Evolutionary conservation across 805 yeast genomes (phyloP).

Genomic region (Candida xyloterini): DNA sequence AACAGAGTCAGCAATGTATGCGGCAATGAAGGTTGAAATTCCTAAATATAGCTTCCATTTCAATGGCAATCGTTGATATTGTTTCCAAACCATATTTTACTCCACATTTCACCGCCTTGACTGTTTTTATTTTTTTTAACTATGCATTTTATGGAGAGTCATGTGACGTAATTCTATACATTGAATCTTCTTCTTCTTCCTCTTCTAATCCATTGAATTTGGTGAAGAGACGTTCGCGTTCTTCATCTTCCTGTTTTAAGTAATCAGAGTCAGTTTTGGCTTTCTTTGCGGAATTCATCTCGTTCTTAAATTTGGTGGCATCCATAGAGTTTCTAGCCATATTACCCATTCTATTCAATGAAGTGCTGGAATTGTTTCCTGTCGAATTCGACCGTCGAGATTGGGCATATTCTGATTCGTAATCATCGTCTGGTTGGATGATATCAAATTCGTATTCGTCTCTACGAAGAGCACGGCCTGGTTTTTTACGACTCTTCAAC

Average conservation of each 20-base stretch:
- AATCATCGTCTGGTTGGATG: slow-evolving; percentile 46
- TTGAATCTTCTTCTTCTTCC: slow-evolving; percentile 20
- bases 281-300: background rate
- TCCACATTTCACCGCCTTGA: slow-evolving; percentile 7
- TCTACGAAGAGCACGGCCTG: slow-evolving; percentile 50
- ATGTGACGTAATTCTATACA: slow-evolving; percentile 24
- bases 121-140: background rate
- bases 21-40: slow-evolving; percentile 30
- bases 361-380: slow-evolving; percentile 12
- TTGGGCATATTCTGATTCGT: slow-evolving; percentile 18
- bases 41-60: slow-evolving; percentile 33
- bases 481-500: slow-evolving; percentile 36
- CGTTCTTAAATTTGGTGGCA: slow-evolving; percentile 17
- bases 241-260: slow-evolving; percentile 31
- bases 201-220: slow-evolving; percentile 38
- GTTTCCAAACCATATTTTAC: slow-evolving; percentile 7
- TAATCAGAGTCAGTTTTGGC: slow-evolving; percentile 16
- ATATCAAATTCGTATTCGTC: slow-evolving; percentile 77
- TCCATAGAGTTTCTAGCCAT: slow-evolving; percentile 26
- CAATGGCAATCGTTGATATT: slow-evolving; percentile 27
- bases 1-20: slow-evolving; percentile 31
- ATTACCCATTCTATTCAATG: slow-evolving; percentile 12
- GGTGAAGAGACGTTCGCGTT: slow-evolving; percentile 40
- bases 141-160: slow-evolving; percentile 11
- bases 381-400: slow-evolving; percentile 15